Evolutionary conservation across 495 filamentous ascomycete genomes (phyloP), one percentile per base, ranked within the genome.

Genomic region (Tetracladium marchalianum): DNA sequence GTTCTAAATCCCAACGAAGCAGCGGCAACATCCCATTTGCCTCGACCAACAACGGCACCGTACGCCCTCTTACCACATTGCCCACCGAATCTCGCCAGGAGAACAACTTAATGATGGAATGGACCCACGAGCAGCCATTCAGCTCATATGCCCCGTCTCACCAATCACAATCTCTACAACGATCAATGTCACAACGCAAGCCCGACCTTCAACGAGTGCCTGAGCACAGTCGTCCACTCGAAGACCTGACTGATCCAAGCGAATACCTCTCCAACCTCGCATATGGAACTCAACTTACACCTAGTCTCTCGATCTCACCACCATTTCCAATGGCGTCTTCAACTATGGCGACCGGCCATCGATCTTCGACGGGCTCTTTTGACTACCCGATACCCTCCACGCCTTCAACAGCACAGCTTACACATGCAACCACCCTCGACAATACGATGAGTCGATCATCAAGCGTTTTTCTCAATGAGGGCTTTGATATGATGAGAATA

Each of bases 101-200:
- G 3, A 54, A 38, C 40, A 36, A 44, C 16, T 19, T 44, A 13
- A 51, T 54, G 32, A 39, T 45, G n/a, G 39, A 44, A 6, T 55
- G 45, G 49, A 42, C 32, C 16, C 53, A 50, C 18, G 53, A 59
- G n/a, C 35, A 51, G 22, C 49, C 56, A 1, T 35, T 51, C 13
- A 53, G 39, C 40, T 31, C 45, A 11, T 55, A 59, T 24, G 49
- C 46, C 16, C 37, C 48, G 15, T 44, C 51, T 4, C 58, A 52
- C 42, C 60, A 65, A 34, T 32, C 62, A 48, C 54, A 51, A 31
- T 51, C 58, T 27, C 47, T 62, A 33, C 60, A 61, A 36, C 58
- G 47, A 43, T 64, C 64, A 39, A 47, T 51, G 48, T 60, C 54
- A 39, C 65, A 68, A 57, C 55, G 55, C 46, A 56, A 56, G 53